Conservation (phyloP, 192 early-diverging fungal genomes). For the Coemansia sp. region DNA sequence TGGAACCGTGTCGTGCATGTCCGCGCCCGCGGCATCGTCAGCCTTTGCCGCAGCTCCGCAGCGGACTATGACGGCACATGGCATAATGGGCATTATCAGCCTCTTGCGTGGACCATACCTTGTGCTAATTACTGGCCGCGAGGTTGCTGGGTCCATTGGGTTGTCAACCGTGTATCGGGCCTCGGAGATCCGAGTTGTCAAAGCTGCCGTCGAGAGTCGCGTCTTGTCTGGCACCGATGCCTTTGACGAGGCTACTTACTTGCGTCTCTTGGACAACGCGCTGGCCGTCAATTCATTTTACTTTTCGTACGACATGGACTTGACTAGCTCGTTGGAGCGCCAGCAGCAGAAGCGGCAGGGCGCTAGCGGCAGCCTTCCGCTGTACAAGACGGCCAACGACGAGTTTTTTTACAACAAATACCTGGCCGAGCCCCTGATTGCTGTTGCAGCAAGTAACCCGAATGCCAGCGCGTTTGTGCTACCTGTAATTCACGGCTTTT, state of each 20-base stretch:
- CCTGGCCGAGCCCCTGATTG: constrained; percentile 67
- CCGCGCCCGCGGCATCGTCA: background rate
- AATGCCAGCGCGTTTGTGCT: constrained; percentile 73
- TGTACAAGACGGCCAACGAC: constrained; percentile 69
- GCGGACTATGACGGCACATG: constrained; percentile 44
- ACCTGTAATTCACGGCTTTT: constrained; percentile 89
- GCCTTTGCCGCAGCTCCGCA: constrained; percentile 40
- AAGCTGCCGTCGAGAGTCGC: constrained; percentile 25
- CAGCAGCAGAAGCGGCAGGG: constrained; percentile 44
- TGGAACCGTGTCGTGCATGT: constrained; percentile 16
- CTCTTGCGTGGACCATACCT: constrained; percentile 49
- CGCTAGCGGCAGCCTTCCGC: background rate
- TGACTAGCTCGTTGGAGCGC: constrained; percentile 83
- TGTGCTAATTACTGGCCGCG: constrained; percentile 47
- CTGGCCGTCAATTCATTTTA: constrained; percentile 62
- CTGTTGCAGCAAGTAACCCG: constrained; percentile 25
- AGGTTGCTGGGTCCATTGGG: constrained; percentile 38
- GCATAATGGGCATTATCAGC: constrained; percentile 45
- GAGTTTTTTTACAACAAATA: constrained; percentile 94
- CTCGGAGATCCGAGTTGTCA: constrained; percentile 41
- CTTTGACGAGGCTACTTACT: constrained; percentile 63
- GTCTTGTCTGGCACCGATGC: constrained; percentile 27
- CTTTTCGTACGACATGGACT: constrained; percentile 84
- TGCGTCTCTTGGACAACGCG: constrained; percentile 58
- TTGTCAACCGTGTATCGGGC: constrained; percentile 42